Evolutionary conservation across 305 asterid species (phyloP).

Genomic region (Fraxinus paxiana): DNA sequence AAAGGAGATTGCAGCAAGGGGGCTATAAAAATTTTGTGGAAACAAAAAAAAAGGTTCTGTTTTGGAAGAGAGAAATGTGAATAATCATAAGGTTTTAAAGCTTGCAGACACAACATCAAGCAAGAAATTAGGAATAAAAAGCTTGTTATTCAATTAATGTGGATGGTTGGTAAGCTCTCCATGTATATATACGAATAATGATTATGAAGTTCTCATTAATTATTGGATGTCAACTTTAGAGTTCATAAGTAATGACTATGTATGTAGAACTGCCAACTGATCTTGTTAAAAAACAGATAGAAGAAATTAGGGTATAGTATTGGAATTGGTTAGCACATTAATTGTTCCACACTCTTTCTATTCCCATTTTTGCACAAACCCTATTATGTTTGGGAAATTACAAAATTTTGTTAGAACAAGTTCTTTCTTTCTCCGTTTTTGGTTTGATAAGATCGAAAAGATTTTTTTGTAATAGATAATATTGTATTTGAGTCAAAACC

Average conservation of each 20-base stretch:
- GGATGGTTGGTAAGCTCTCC: slow-evolving; percentile 46
- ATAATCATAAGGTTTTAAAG: slow-evolving; percentile 21
- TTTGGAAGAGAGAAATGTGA: background rate
- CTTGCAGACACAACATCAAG: background rate
- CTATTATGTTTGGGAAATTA: background rate
- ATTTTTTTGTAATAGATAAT: background rate
- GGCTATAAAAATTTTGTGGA: background rate
- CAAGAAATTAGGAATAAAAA: slow-evolving; percentile 6
- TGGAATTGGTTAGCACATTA: slow-evolving; percentile 5
- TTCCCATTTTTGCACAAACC: background rate
- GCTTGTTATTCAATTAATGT: slow-evolving; percentile 30
- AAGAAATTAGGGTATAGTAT: background rate
- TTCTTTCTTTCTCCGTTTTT: background rate
- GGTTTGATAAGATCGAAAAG: background rate
- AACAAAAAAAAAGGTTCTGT: background rate
- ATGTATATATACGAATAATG: slow-evolving; percentile 18
- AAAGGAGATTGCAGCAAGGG: background rate
- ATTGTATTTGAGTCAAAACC: background rate
- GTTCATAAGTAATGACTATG: background rate
- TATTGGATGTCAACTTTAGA: background rate
- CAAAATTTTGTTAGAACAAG: background rate
- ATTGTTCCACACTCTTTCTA: background rate
- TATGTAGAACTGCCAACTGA: background rate
- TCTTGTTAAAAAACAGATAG: background rate
- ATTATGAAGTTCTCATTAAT: background rate